Evolutionary conservation across 1,139 yeast species (phyloP).

Genomic region (Candida gigantensis): DNA sequence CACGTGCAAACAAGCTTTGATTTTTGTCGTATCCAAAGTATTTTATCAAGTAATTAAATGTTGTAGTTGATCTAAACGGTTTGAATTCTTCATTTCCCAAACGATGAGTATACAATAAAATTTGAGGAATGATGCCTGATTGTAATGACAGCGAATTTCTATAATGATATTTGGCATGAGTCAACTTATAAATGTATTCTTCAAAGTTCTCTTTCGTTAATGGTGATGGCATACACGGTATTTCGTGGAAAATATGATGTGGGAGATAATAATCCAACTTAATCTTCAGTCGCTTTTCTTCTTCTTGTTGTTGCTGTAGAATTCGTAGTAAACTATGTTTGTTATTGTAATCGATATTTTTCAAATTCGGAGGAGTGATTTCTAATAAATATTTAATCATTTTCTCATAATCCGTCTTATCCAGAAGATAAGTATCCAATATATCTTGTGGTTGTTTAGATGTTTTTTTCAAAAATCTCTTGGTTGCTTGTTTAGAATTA

Average conservation of each 20-base stretch:
- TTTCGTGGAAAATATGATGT: slow-evolving; percentile 28
- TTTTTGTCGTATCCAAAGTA: slow-evolving; percentile 45
- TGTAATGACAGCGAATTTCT: slow-evolving; percentile 37
- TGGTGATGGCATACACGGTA: slow-evolving; percentile 36
- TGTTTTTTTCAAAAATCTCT: slow-evolving; percentile 25
- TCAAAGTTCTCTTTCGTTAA: slow-evolving; percentile 33
- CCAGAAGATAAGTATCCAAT: slow-evolving; percentile 28
- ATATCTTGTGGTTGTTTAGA: slow-evolving; percentile 22
- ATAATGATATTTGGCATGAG: slow-evolving; percentile 37
- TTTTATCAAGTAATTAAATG: slow-evolving; percentile 44
- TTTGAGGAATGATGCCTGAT: slow-evolving; percentile 41
- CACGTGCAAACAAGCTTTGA: slow-evolving; percentile 46
- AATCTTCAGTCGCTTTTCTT: too few relatives aligned
- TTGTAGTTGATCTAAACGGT: slow-evolving; percentile 33
- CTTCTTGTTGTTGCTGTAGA: slow-evolving; percentile 18
- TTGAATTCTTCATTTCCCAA: slow-evolving; percentile 32
- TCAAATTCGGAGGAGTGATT: slow-evolving; percentile 33
- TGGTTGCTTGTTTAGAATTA: slow-evolving; percentile 24
- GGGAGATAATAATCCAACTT: too few relatives aligned
- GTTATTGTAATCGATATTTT: slow-evolving; percentile 15
- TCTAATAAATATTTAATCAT: slow-evolving; percentile 35
- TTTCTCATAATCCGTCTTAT: slow-evolving; percentile 29
- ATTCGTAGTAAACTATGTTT: slow-evolving; percentile 1
- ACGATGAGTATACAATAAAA: slow-evolving; percentile 42
- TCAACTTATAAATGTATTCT: slow-evolving; percentile 38